Base-by-base conservation (phyloP, 768 basidiomycete genomes). In the Tephrocybe rancida region DNA sequence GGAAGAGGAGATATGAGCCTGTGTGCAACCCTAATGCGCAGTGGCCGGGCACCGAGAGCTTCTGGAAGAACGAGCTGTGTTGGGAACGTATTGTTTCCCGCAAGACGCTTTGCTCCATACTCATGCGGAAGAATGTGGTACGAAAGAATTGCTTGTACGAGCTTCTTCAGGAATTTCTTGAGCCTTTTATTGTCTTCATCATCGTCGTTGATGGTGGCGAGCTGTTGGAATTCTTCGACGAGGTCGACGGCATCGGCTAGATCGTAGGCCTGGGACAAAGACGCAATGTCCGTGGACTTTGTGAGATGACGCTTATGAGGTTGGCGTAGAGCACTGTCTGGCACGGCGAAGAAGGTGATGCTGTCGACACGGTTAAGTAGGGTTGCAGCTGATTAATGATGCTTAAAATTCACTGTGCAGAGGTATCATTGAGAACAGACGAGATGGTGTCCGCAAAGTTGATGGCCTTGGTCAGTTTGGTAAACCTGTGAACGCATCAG, bases 311-410 rank as follows among this genome's bases (percentile, higher is more conserved):
- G 46, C 34, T 61, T 61, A 24, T 58, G 58, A 16, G 62, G 66
- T 19, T 44, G 63, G 6, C 50, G 73, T 18, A 82, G 59, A n/a
- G 73, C 79, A 48, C 64, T 70, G 58, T 83, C 72, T 3, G 80
- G 76, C 16, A 75, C 71, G 0, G 81, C 82, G 54, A 84, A 83
- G 64, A 83, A 80, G 0, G 83, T 83, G 21, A 83, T 50, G n/a
- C 81, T 83, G 37, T 25, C 21, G 26, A 8, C 30, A 25, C 13
- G n/a, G n/a, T n/a, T n/a, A n/a, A n/a, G n/a, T 25, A 44, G 29
- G 16, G 27, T 50, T 25, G 46, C 14, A 21, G 7, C 35, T 18
- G 18, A 21, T n/a, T 5, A 19, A 25, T 18, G 8, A 7, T 2
- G 18, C 0, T 22, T 25, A 19, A 37, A 4, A 38, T 58, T 47